Base-by-base conservation (phyloP, 805 yeast species). In the Jamesozyma jinghongensis region DNA sequence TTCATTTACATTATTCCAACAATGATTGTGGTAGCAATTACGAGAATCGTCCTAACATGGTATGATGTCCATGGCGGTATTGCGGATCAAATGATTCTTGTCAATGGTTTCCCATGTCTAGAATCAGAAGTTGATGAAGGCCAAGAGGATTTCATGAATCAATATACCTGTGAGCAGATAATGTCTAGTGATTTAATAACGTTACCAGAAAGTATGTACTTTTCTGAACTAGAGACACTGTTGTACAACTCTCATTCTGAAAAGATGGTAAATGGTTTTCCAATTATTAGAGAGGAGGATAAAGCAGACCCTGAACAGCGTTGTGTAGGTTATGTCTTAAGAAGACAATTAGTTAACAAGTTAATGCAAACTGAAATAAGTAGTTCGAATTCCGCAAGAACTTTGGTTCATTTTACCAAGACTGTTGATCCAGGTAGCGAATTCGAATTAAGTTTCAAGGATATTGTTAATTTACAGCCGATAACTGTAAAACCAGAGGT, bases 1-100 rank as follows among this genome's bases (percentile, higher is more conserved):
- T 67, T 88, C 41, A 75, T 82, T 37, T 92, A 85, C 57, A 84
- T 92, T 44, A 73, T 94, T 11, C 99, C 99, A 2, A 85, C 95
- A 0, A 92, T 92, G 98, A 82, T 92, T 39, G 94, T 86, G 0
- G 95, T 92, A 2, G 90, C 95, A 1, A 75, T 81, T 8, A 88
- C 97, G 2, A 85, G 85, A 53, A 64, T 78, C 29, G 77, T 92
- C n/a, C 75, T 77, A 49, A 92, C 84, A 44, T 69, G 65, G 41
- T 79, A 81, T 68, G 94, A 95, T 2, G 68, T 73, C 19, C 49
- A 50, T 7, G 85, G 82, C 11, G 98, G 97, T 1, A 90, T 92
- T 45, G 96, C 98, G 0, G 98, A 92, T 57, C 94, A 86, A 61
- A 88, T 88, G 85, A 87, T 94, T 46, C 65, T 68, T 31, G 83